These are phyloP conservation scores for Boechera stricta DNA, from an alignment of 345 rosid genomes.

Conservation along the genomic window DNA sequence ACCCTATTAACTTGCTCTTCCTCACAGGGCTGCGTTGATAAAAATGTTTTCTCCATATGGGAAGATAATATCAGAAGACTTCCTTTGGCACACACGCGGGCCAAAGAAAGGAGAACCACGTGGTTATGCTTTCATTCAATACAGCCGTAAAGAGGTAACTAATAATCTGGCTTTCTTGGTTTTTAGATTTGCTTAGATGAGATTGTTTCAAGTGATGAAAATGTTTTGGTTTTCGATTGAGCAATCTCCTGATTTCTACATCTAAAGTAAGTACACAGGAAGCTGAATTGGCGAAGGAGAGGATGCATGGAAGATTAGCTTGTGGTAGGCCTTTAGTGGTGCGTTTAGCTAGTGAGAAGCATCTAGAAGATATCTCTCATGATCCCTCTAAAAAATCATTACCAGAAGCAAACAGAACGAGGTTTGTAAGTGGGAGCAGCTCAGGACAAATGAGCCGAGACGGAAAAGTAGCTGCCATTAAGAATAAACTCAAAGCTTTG, in stretches of 20 bases:
- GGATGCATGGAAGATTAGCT: conserved; percentile 92
- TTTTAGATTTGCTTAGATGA: conserved; percentile 9
- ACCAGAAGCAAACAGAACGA: conserved; percentile 51
- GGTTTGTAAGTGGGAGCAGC: conserved; percentile 47
- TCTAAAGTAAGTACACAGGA: conserved; percentile 96
- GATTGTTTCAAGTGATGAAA: background rate
- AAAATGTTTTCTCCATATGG: conserved; percentile 94
- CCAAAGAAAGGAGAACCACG: conserved; percentile 93
- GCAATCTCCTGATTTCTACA: conserved; percentile 65
- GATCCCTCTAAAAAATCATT: conserved; percentile 43
- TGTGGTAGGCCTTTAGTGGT: conserved; percentile 89
- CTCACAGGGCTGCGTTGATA: conserved; percentile 77
- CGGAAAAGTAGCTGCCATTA: conserved; percentile 84
- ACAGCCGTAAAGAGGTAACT: conserved; percentile 79
- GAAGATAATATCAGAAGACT: conserved; percentile 83
- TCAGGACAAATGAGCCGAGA: conserved; percentile 65
- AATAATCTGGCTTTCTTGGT: conserved; percentile 31
- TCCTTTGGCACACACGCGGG: conserved; percentile 92
- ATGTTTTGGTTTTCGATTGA: background rate
- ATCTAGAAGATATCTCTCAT: conserved; percentile 51
- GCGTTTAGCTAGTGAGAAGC: conserved; percentile 81
- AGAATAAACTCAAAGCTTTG: conserved; percentile 81
- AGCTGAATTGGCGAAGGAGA: conserved; percentile 90
- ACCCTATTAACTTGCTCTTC: background rate
- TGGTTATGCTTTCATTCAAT: conserved; percentile 85